Base-by-base conservation (phyloP, 2,329 filamentous ascomycete genomes). In the Sclerotinia minor region DNA sequence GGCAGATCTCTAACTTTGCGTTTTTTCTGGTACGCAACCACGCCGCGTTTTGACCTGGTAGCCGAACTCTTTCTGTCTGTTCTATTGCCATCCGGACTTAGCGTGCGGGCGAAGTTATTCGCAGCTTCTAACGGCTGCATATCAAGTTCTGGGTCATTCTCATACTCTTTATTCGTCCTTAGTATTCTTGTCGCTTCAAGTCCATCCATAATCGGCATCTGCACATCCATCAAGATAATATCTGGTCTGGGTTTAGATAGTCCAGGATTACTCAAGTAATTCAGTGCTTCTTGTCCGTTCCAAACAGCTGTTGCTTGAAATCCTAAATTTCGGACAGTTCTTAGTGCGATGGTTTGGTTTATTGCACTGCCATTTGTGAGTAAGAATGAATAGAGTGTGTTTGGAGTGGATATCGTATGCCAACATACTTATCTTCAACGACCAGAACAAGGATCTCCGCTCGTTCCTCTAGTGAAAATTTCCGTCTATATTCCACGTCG, bases 191-290 rank as follows among this genome's bases (percentile, higher is more conserved):
- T 85, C 0, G 81, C 78, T 67, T 82, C 79, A 24, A 83, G 74
- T 0, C 82, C 81, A 69, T 85, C 80, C 77, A 86, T 82, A 8
- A 85, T 79, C 0, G 84, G 84, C 84, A 86, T 86, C 69, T 81
- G 81, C 2, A 85, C 79, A 69, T 86, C 84, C 79, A 81, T 75
- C 2, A 75, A 64, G 5, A 75, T 73, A 15, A 75, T 72, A 24
- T 67, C 54, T 17, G 73, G 72, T 21, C 69, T 57, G 3, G 73
- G 73, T 52, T 71, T 68, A 3, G 65, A 32, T 19, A 69, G 13
- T 3, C 68, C 70, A 24, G 72, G 68, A 11, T 57, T 66, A 2
- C 70, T 70, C 26, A 72, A 68, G 64, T 74, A 75, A 8, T 69
- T 66, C n/a, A 74, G 67, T 2, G 72, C 72, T 71, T 75, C 73